Base-by-base conservation (phyloP, 1,139 yeast species). In the Suhomyces panamericanus region DNA sequence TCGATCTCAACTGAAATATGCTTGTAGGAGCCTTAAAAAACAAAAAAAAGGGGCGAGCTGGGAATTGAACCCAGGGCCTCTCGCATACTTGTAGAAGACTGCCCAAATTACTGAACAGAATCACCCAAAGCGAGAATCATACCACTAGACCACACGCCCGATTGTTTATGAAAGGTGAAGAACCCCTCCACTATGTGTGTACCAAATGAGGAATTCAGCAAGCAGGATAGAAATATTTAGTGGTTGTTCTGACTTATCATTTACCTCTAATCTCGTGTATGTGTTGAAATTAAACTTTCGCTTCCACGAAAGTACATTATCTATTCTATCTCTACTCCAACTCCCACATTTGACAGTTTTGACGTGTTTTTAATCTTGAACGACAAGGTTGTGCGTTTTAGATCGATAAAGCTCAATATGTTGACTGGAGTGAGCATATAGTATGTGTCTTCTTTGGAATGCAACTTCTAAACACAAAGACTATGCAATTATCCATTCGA, bases 1-100 rank as follows among this genome's bases (percentile, higher is more conserved):
- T n/a, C n/a, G n/a, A n/a, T n/a, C 24, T 20, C 8, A 5, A 20
- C 24, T 6, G 8, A 30, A 5, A 5, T 5, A 3, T 13, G 11
- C 10, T 3, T 30, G 11, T 13, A 12, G 2, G 3, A n/a, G 12
- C 5, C 17, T 4, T 9, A 30, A 30, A 11, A 27, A 36, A 17
- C 13, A 13, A 17, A 27, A 51, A 49, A 44, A 50, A n/a, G 66
- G 66, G 66, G 66, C 65, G 60, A 56, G 57, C 65, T 60, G 65
- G 65, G 65, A 61, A 59, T 61, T 61, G 64, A 61, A 61, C 65
- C 65, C 65, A 60, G 65, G 64, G 64, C 65, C 65, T 61, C 65
- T 60, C 65, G 61, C 65, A 60, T 56, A 49, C 44, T 59, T 58
- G 62, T 41, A 27, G 28, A 32, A 16, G 9, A 32, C 38, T 8